A percentile compares a stretch with the other conserved stretches of the same genome.
phyloP scores from a whole-genome alignment of 495 filamentous ascomycete species.

The Aspergillus asperescens region DNA sequence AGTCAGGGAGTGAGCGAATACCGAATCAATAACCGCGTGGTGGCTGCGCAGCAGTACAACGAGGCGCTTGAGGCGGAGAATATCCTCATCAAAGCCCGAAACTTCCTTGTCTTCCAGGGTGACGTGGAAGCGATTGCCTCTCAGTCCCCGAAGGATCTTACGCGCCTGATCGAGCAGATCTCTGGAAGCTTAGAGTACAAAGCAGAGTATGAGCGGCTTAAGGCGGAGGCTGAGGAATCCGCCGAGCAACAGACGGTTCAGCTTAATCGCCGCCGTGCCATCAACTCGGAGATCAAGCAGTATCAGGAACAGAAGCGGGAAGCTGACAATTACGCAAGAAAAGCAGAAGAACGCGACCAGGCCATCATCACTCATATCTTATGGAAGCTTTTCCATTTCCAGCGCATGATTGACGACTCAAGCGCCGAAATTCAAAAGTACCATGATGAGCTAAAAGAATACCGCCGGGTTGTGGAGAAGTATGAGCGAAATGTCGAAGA shows the following conservation, averaged over 20 bases:
- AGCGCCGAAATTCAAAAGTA: constrained; percentile 87
- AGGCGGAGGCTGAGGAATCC: constrained; percentile 78
- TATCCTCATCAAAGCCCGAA: constrained; percentile 94
- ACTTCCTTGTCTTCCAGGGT: constrained; percentile 97
- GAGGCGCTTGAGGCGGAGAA: constrained; percentile 88
- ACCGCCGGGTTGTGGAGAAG: constrained; percentile 77
- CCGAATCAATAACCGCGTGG: constrained; percentile 86
- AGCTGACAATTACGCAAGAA: constrained; percentile 83
- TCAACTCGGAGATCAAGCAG: constrained; percentile 97
- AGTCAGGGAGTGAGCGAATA: constrained; percentile 87
- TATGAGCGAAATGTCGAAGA: constrained; percentile 78
- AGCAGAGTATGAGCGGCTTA: constrained; percentile 84
- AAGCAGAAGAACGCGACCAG: constrained; percentile 82
- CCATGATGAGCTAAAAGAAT: constrained; percentile 94
- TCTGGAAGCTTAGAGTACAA: constrained; percentile 95
- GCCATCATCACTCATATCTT: constrained; percentile 91
- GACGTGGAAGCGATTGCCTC: constrained; percentile 98
- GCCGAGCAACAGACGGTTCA: constrained; percentile 82
- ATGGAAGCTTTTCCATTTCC: constrained; percentile 97
- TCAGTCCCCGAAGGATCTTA: constrained; percentile 90
- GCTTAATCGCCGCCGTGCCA: constrained; percentile 80
- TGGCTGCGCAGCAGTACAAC: constrained; percentile 90
- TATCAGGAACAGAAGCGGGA: constrained; percentile 97
- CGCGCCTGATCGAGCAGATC: constrained; percentile 92
- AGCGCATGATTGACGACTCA: constrained; percentile 86